Conservation (phyloP, 2,329 filamentous ascomycete species). For the Truncatella angustata region DNA sequence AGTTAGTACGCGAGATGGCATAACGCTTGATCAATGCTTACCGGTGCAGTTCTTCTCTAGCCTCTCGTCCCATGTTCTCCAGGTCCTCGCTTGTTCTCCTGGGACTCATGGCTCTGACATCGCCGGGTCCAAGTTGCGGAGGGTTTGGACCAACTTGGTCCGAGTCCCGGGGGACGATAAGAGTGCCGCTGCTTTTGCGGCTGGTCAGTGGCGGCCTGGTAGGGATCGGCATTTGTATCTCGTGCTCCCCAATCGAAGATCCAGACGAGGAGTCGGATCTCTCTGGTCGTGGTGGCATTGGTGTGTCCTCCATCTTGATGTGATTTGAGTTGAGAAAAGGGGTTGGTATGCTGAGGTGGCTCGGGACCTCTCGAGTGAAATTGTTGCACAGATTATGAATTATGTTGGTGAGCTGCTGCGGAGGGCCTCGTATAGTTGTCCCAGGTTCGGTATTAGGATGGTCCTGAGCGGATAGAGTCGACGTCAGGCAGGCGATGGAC, state of each 20-base stretch:
- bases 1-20: conserved; percentile 1
- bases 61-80: conserved; percentile 81
- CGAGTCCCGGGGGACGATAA: conserved; percentile 77
- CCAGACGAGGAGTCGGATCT: conserved; percentile 7
- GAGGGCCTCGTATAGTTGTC: background rate
- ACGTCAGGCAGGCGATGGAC: background rate
- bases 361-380: too few relatives aligned
- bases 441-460: background rate
- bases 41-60: conserved; percentile 64
- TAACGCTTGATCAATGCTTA: conserved; percentile 28
- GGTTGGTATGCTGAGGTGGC: too few relatives aligned
- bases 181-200: conserved; percentile 77
- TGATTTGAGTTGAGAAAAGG: too few relatives aligned
- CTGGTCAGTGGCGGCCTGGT: conserved; percentile 67
- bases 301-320: background rate
- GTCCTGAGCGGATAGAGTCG: background rate
- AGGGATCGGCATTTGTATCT: conserved; percentile 41
- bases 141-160: conserved; percentile 71
- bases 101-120: conserved; percentile 93
- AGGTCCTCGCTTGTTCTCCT: conserved; percentile 87
- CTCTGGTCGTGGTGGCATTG: background rate
- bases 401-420: background rate
- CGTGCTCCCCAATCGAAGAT: conserved; percentile 1
- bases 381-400: background rate
- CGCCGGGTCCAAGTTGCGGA: conserved; percentile 77